phyloP scores from a whole-genome alignment of 352 stramenopile genomes.

The Phytophthora europaea region DNA sequence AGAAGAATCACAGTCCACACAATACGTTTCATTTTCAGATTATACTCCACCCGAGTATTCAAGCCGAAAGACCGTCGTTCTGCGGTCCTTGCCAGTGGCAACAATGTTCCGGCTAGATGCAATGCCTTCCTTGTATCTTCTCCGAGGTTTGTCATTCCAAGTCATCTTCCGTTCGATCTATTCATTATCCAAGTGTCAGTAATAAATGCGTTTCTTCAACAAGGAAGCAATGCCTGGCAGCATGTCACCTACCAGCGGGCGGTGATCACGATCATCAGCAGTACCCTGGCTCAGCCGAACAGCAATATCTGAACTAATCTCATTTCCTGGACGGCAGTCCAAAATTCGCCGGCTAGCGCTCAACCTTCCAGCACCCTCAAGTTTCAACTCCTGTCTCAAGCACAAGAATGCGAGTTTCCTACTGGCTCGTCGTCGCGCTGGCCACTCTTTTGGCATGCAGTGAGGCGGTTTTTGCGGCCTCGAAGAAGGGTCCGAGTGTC shows the following conservation, averaged over 20 bases:
- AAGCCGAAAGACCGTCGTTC: background rate
- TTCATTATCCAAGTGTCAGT: background rate
- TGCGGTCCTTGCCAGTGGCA: background rate
- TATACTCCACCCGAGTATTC: background rate
- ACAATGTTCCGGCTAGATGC: background rate
- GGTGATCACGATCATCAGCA: background rate
- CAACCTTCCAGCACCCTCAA: background rate
- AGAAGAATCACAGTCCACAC: background rate
- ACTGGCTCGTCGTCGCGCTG: slow-evolving; percentile 8
- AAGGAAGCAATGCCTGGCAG: background rate
- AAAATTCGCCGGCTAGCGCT: background rate
- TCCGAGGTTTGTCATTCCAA: background rate
- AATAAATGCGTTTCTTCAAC: background rate
- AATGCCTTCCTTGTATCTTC: slow-evolving; percentile 6
- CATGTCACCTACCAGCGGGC: background rate
- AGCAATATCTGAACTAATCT: background rate
- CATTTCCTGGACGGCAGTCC: background rate
- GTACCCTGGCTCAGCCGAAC: background rate
- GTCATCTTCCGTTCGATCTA: background rate
- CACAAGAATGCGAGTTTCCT: slow-evolving; percentile 18
- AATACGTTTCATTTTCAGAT: background rate
- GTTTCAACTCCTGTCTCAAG: background rate
- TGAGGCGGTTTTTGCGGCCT: background rate
- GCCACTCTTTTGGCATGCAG: slow-evolving; percentile 13
- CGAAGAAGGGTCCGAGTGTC: background rate